Base-by-base conservation (phyloP, 331 rosid genomes). In the Acacia pycnantha region DNA sequence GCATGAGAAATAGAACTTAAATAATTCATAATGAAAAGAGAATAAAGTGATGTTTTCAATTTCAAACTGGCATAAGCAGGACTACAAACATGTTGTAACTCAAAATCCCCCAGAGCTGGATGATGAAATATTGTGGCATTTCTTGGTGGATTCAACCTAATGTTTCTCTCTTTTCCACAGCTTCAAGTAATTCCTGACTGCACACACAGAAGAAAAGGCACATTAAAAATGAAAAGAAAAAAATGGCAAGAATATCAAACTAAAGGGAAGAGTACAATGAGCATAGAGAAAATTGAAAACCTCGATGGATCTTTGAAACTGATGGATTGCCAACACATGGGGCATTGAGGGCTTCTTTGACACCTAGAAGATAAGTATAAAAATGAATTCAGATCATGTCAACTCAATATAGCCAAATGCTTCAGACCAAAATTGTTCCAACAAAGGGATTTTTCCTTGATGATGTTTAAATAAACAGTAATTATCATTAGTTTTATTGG, bases 321-420 rank as follows among this genome's bases (percentile, higher is more conserved):
- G 85, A 95, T 90, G 51, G 94, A 14, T 80, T 95, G 99, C 98
- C 98, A 95, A 84, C 99, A 95, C 99, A 95, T 95, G 73, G 99
- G 99, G 79, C 99, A 96, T 74, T 96, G 99, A 29, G 99, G 92
- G 88, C 99, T 96, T 88, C 99, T 90, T 74, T 96, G 99, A 77
- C 95, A 96, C 99, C 99, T 96, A 81, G 74, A 76, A 71, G 68
- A 78, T 59, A 74, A 27, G 33, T 61, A 72, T 47, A 7, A 78
- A 33, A 70, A 24, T 48, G 54, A 73, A 40, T 26, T 70, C 51
- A 69, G 37, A 70, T 69, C n/a, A 70, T 14, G 58, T 67, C 54
- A 26, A 68, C 59, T 15, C 65, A 74, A 70, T 33, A 27, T 69
- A 58, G 70, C 61, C 53, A 82, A 79, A 70, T 44, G 72, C 53